A percentile compares a stretch with the other conserved stretches of the same genome.
These are phyloP conservation scores for Naganishia vaughanmartiniae DNA, from an alignment of 768 basidiomycete species.

Conservation along the genomic window DNA sequence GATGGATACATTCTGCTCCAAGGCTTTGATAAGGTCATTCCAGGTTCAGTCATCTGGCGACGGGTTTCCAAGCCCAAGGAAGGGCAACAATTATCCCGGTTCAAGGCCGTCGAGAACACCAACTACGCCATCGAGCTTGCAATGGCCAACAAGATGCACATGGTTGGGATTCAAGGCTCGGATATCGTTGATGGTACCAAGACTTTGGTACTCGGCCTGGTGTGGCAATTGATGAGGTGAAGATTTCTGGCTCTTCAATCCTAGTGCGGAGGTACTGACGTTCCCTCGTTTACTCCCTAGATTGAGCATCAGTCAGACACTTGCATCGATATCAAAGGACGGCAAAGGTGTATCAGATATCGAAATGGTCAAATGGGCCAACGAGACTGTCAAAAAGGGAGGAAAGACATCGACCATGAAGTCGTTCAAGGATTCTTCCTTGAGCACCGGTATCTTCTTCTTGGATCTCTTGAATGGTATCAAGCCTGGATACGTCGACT, in stretches of 20 bases:
- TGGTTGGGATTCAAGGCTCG: constrained; percentile 95
- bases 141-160: constrained; percentile 85
- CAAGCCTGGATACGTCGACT: constrained; percentile 92
- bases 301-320: constrained; percentile 85
- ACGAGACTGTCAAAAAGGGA: constrained; percentile 69
- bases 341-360: constrained; percentile 84
- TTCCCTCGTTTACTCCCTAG: constrained; percentile 22
- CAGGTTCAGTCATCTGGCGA: constrained; percentile 89
- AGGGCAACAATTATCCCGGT: constrained; percentile 78
- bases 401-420: constrained; percentile 61
- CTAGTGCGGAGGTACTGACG: neutral
- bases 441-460: constrained; percentile 88
- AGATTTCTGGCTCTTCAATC: constrained; percentile 36
- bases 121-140: constrained; percentile 93
- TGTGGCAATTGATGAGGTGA: constrained; percentile 96
- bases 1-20: constrained; percentile 86
- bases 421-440: constrained; percentile 88
- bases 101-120: constrained; percentile 98
- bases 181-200: constrained; percentile 93
- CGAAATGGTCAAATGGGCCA: constrained; percentile 96
- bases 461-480: constrained; percentile 87
- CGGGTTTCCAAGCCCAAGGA: constrained; percentile 90
- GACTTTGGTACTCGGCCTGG: constrained; percentile 89
- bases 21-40: constrained; percentile 92
- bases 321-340: constrained; percentile 64